phyloP scores from a whole-genome alignment of 169 alveolate genomes.

The Plasmodium yoelii region DNA sequence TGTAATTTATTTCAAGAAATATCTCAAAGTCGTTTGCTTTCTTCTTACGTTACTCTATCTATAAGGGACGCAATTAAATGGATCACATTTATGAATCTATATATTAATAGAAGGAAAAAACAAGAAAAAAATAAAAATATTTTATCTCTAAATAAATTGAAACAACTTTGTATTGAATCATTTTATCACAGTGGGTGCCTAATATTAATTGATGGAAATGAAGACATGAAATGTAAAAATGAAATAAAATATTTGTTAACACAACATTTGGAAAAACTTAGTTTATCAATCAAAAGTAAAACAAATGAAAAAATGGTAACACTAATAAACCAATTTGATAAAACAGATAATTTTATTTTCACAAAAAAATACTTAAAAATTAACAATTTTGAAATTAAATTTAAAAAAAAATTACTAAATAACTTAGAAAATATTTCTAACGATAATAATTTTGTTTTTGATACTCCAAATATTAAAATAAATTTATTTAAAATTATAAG shows the following conservation, averaged over 20 bases:
- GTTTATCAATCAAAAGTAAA: conserved; percentile 10
- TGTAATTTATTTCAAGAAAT: conserved; percentile 60
- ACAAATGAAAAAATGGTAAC: not conserved
- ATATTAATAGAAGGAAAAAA: conserved; percentile 4
- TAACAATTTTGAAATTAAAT: conserved; percentile 39
- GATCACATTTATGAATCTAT: conserved; percentile 50
- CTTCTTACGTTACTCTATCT: conserved; percentile 18
- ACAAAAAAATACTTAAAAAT: conserved; percentile 15
- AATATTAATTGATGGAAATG: conserved; percentile 69
- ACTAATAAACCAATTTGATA: not conserved
- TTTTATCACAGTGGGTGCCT: conserved; percentile 72
- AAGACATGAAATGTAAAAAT: conserved; percentile 22
- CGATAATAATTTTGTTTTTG: conserved; percentile 86
- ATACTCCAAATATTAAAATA: conserved; percentile 90
- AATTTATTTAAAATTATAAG: conserved; percentile 93
- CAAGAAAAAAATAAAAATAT: not conserved
- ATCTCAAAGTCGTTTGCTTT: conserved; percentile 5
- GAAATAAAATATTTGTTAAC: conserved; percentile 16
- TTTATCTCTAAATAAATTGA: not conserved
- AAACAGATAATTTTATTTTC: conserved; percentile 20
- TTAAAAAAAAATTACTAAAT: conserved; percentile 13
- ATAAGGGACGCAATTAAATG: conserved; percentile 50
- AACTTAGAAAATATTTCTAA: not conserved
- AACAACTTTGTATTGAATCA: conserved; percentile 11
- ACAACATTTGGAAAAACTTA: conserved; percentile 20